Evolutionary conservation across 768 basidiomycete species (phyloP).

Genomic region (Lyophyllum shimeji): DNA sequence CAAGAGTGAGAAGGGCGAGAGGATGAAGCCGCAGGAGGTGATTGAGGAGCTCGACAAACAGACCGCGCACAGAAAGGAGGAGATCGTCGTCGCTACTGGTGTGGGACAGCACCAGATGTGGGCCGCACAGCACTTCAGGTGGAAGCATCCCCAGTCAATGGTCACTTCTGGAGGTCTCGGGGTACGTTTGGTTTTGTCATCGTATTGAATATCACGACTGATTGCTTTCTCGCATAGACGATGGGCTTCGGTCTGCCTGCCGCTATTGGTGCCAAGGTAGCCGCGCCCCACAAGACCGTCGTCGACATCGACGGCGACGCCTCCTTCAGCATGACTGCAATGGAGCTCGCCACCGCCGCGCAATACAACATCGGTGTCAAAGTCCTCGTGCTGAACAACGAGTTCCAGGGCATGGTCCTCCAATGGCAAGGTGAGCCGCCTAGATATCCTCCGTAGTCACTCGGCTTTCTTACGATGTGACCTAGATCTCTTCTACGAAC

Average conservation of each 20-base stretch:
- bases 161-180: conserved; percentile 95
- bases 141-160: conserved; percentile 85
- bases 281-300: conserved; percentile 89
- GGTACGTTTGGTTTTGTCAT: conserved; percentile 48
- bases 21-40: conserved; percentile 96
- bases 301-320: conserved; percentile 98
- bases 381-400: conserved; percentile 90
- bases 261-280: conserved; percentile 96
- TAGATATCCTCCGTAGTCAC: neutral
- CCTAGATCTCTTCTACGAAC: conserved; percentile 90
- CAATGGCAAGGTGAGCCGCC: conserved; percentile 90
- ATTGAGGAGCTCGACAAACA: conserved; percentile 89
- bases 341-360: conserved; percentile 95
- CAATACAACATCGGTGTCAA: conserved; percentile 95
- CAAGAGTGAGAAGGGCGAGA: conserved; percentile 58
- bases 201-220: conserved; percentile 3
- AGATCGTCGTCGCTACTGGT: conserved; percentile 88
- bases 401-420: conserved; percentile 98
- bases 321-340: conserved; percentile 98
- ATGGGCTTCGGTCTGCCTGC: conserved; percentile 98
- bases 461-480: neutral
- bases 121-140: conserved; percentile 94
- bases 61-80: conserved; percentile 77
- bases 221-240: conserved; percentile 50
- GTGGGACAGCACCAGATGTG: conserved; percentile 99